Base-by-base conservation (phyloP, 2,329 filamentous ascomycete species). In the Aspergillus sp. region DNA sequence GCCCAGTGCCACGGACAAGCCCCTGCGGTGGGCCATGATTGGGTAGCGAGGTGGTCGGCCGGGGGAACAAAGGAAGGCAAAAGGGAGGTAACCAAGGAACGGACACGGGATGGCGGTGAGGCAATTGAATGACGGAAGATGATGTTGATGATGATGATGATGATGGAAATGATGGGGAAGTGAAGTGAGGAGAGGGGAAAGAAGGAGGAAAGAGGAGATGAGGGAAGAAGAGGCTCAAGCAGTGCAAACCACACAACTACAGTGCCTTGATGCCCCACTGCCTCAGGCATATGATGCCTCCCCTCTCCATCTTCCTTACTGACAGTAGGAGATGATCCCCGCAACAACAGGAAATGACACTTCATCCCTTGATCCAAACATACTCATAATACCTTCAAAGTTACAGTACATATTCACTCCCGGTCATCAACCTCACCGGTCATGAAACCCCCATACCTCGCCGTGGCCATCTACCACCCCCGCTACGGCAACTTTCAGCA, bases 401-500 rank as follows among this genome's bases (percentile, higher is more conserved):
- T 10, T 32, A 36, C 32, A 36, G 32, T 36, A 36, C 32, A 12
- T 5, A 4, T 13, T 15, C 30, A 8, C 10, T 32, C 7, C 25
- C 2, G 17, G 15, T 36, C 9, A 30, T 49, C 23, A 49, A 23
- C 23, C 10, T 13, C 19, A 36, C 48, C 13, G n/a, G 15, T 5
- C 43, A 53, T 52, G 45, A 38, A 41, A 15, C 45, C 25, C 9
- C 52, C 56, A 5, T 49, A 48, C 17, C 39, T 65, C 28, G 47
- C 50, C 9, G 64, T 65, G 9, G 55, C 58, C 3, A 47, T 65
- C 32, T 65, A 54, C 39, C 52, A 56, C 21, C 67, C 63, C 13
- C 60, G 63, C 23, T 65, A 65, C 32, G 67, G 67, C 58, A 69
- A 69, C 59, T 69, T 63, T 59, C 60, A 65, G 21, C 65, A 70